Base-by-base conservation (phyloP, 768 basidiomycete species). In the Rhodosporidiobolus sp. region DNA sequence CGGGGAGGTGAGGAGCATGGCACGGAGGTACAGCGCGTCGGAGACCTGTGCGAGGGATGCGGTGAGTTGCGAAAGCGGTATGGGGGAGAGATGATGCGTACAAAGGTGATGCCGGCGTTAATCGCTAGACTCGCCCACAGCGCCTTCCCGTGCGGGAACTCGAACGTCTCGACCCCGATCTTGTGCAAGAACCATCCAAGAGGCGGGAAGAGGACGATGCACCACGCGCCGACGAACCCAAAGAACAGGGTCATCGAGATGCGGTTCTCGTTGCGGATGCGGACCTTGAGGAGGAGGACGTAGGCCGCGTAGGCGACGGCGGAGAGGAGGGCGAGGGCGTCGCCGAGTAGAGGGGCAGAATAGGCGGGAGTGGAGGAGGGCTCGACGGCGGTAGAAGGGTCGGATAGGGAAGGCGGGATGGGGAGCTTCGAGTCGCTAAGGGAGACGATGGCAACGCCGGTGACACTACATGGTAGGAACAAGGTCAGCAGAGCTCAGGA, bases 1-100 rank as follows among this genome's bases (percentile, higher is more conserved):
- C 1, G 94, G 94, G 2, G 94, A 94, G 12, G 95, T 99, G 83
- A 94, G 95, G 73, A 99, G 87, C 93, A 97, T 95, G 4, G 94
- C 90, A 28, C 92, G 79, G 38, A 92, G 87, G 79, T 92, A 92
- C 57, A 93, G 54, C 24, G 73, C 52, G 54, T 78, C 69, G 17
- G 76, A 76, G 49, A 76, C 72, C 69, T 71, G n/a, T 2, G 11
- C 61, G 50, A 17, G 2, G 28, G 19, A 17, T 22, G 38, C 11
- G 53, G 7, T 7, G 28, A 14, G 22, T 14, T 12, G 19, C 4
- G 24, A 35, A 11, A 28, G 91, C n/a, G 16, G 86, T 87, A 45
- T 90, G 81, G 1, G 91, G 35, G 45, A 45, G 20, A 60, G 46
- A 38, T 52, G 43, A 56, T 46, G 58, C 55, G 22, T 12, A 53